Evolutionary conservation across 305 asterid species (phyloP).

Genomic region (Fraxinus sp.): DNA sequence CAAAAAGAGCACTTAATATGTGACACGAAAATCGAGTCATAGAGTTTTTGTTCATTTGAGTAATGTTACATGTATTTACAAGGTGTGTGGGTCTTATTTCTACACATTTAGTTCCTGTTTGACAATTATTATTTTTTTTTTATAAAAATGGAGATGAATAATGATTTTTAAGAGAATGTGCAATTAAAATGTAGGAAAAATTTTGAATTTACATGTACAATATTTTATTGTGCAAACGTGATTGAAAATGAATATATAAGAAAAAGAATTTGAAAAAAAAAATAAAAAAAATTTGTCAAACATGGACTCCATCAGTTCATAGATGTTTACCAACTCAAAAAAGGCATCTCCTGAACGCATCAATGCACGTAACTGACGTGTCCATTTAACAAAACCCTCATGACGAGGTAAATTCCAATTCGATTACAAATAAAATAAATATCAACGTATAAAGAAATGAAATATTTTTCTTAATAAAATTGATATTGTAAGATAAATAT

Average conservation of each 20-base stretch:
- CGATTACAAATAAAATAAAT: background rate
- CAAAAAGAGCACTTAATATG: background rate
- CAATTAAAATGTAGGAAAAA: too few species aligned
- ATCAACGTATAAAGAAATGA: background rate
- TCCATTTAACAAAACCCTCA: background rate
- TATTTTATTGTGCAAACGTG: too few species aligned
- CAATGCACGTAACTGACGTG: slow-evolving; percentile 18
- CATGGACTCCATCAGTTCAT: background rate
- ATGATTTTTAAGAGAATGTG: too few species aligned
- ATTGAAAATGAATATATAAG: too few species aligned
- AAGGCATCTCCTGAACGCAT: background rate
- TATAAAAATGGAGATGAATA: too few species aligned
- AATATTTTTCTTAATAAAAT: background rate
- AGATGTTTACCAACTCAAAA: too few species aligned
- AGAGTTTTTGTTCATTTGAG: slow-evolving; percentile 18
- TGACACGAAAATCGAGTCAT: slow-evolving; percentile 29
- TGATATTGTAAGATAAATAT: background rate
- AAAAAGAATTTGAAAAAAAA: too few species aligned
- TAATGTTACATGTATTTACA: background rate
- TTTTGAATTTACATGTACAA: too few species aligned
- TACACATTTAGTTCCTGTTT: too few species aligned
- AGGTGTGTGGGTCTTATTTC: background rate
- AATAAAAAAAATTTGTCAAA: too few species aligned
- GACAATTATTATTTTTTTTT: too few species aligned
- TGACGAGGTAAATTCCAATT: background rate